Conservation (phyloP, 2,329 filamentous ascomycete genomes). For the Onygenales sp. region DNA sequence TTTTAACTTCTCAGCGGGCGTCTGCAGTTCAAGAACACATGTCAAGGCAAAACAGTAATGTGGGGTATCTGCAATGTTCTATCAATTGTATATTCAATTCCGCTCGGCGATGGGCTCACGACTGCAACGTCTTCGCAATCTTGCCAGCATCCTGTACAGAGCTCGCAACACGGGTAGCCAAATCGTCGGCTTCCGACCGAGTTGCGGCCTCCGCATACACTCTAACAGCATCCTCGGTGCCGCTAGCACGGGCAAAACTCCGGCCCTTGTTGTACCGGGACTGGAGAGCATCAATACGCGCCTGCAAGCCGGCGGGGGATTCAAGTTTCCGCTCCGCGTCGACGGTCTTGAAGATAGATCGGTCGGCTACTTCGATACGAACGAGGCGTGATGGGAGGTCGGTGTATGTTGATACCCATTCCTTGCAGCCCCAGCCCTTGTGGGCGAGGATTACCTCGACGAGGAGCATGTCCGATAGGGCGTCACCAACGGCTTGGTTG, state of each 20-base stretch:
- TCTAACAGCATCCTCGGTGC: conserved; percentile 90
- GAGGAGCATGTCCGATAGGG: conserved; percentile 88
- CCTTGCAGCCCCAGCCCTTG: conserved; percentile 80
- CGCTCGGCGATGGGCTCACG: not conserved
- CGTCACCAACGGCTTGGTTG: conserved; percentile 96
- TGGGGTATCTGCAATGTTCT: not conserved
- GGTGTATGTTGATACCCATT: conserved; percentile 88
- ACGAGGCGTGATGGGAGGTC: conserved; percentile 94
- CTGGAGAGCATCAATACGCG: conserved; percentile 76
- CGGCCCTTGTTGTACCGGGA: conserved; percentile 85
- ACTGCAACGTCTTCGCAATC: not conserved
- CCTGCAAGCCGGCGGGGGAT: conserved; percentile 68
- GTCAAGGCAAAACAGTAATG: not conserved
- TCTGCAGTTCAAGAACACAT: not conserved
- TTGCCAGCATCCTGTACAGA: conserved; percentile 56
- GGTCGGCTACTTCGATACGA: conserved; percentile 79
- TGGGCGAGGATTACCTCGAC: conserved; percentile 94
- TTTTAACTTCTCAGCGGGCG: not conserved
- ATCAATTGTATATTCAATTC: not conserved
- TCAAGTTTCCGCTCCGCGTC: conserved; percentile 85
- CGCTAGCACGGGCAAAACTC: conserved; percentile 83
- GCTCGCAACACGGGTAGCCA: conserved; percentile 72
- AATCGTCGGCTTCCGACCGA: conserved; percentile 78
- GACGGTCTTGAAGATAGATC: conserved; percentile 80
- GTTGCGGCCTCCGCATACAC: conserved; percentile 94